Conservation (phyloP, 305 asterid genomes). For the Stenogyne calaminthoides region DNA sequence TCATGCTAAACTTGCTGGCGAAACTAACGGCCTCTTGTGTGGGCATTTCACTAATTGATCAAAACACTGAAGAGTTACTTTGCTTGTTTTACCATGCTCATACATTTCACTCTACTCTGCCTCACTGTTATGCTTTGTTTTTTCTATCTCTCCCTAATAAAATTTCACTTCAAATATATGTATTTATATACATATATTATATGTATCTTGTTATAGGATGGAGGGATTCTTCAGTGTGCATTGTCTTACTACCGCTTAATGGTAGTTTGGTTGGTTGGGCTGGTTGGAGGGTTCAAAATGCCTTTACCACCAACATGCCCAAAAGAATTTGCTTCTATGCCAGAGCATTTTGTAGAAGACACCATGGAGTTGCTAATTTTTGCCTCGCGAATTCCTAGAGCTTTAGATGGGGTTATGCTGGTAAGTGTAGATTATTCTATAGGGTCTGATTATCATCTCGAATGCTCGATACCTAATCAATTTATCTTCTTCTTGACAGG, state of each 20-base stretch:
- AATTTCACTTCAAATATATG: background rate
- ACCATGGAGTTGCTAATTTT: constrained; percentile 95
- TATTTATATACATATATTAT: too few species aligned
- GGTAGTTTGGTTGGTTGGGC: constrained; percentile 89
- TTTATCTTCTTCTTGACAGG: constrained; percentile 50
- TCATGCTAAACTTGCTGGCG: constrained; percentile 10
- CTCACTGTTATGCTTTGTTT: background rate
- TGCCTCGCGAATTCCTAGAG: constrained; percentile 95
- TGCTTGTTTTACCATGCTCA: background rate
- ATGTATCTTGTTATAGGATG: constrained; percentile 56
- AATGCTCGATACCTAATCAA: constrained; percentile 19
- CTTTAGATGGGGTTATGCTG: constrained; percentile 88
- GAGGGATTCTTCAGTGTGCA: constrained; percentile 78
- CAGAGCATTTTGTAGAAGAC: constrained; percentile 96
- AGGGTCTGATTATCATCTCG: constrained; percentile 19
- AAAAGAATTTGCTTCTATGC: constrained; percentile 89
- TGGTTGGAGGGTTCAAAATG: constrained; percentile 90
- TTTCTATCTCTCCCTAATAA: background rate
- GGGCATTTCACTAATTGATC: background rate
- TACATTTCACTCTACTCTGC: background rate
- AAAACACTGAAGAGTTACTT: background rate
- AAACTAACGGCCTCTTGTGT: constrained; percentile 3
- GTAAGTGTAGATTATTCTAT: constrained; percentile 39
- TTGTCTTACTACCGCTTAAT: constrained; percentile 85
- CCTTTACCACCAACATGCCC: constrained; percentile 84